A percentile compares a stretch with the other conserved stretches of the same genome.
phyloP scores from a whole-genome alignment of 306 rosid genomes.

The Begonia loranthoides region DNA sequence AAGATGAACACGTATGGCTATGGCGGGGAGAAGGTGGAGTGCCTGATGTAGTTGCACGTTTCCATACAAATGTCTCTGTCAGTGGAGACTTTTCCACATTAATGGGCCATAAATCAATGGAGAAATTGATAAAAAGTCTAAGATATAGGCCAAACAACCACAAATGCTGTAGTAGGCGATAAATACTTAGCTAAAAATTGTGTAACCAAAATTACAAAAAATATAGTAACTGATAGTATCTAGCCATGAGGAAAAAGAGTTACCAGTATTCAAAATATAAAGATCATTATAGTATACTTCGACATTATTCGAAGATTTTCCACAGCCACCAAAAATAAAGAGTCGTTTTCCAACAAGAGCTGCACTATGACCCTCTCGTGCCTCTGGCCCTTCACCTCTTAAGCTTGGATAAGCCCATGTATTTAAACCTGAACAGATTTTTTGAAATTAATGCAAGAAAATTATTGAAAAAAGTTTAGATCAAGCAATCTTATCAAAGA shows the following conservation, averaged over 20 bases:
- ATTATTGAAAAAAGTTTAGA: conserved; percentile 1
- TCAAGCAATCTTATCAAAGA: too few relatives aligned
- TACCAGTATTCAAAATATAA: conserved; percentile 89
- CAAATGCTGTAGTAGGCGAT: too few relatives aligned
- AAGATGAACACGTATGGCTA: conserved; percentile 91
- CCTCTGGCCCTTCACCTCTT: conserved; percentile 89
- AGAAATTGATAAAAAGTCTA: neutral
- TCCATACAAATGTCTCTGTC: conserved; percentile 91
- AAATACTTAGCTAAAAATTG: too few relatives aligned
- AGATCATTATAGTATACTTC: conserved; percentile 84
- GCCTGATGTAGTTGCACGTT: conserved; percentile 63
- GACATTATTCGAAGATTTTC: conserved; percentile 51
- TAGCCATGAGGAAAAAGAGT: conserved; percentile 7
- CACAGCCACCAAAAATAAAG: conserved; percentile 90
- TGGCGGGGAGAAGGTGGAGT: conserved; percentile 88
- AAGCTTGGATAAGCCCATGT: conserved; percentile 71
- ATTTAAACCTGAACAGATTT: conserved; percentile 35
- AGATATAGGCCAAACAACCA: neutral
- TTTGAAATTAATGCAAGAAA: neutral
- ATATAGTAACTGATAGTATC: too few relatives aligned
- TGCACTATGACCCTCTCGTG: conserved; percentile 93
- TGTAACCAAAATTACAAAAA: too few relatives aligned
- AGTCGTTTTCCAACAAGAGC: conserved; percentile 80
- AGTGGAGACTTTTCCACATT: conserved; percentile 1
- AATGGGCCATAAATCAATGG: too few relatives aligned